Base-by-base conservation (phyloP, 805 yeast genomes). In the Candida bentonensis region DNA sequence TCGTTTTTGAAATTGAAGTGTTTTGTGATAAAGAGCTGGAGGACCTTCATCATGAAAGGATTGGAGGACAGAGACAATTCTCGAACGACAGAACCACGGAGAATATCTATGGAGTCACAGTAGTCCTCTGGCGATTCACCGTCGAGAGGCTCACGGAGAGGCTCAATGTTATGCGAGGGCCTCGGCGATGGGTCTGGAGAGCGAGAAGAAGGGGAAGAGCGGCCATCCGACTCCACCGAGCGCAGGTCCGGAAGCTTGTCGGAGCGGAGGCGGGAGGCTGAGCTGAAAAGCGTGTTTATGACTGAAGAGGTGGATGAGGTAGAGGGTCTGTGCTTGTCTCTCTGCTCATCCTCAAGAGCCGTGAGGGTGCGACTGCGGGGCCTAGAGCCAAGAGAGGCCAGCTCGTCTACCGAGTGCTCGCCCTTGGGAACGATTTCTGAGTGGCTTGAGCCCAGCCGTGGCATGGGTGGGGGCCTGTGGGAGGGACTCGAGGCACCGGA, bases 1-100 rank as follows among this genome's bases (percentile, higher is more conserved):
- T 73, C 74, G 22, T 63, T 64, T 2, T 51, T 39, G 46, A 82
- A 78, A 44, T 73, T 65, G 52, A 78, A 77, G 41, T 58, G 63
- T 15, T 58, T 48, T 36, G 62, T 30, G 13, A 53, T 41, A 26
- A 46, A 50, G 4, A 54, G 50, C 41, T 42, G 47, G 52, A 54
- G 48, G 11, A 49, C 56, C 49, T 42, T 21, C 9, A 17, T 11
- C 2, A 42, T 45, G 11, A 49, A 49, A 5, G 41, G 22, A 36
- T 42, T 27, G 21, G 34, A 9, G 5, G 36, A 30, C 13, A 9
- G 36, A 9, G 36, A 30, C 11, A 30, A 5, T 30, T 9, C 36
- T 13, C 17, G 36, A 30, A 30, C n/a, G 17, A 15, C n/a, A 30
- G 13, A 11, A 30, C 36, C 36, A n/a, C 36, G 17, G 17, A 4